A percentile compares a stretch with the other conserved stretches of the same genome.
phyloP scores from a whole-genome alignment of 2,329 filamentous ascomycete species.

The Aspergillus luchuensis region DNA sequence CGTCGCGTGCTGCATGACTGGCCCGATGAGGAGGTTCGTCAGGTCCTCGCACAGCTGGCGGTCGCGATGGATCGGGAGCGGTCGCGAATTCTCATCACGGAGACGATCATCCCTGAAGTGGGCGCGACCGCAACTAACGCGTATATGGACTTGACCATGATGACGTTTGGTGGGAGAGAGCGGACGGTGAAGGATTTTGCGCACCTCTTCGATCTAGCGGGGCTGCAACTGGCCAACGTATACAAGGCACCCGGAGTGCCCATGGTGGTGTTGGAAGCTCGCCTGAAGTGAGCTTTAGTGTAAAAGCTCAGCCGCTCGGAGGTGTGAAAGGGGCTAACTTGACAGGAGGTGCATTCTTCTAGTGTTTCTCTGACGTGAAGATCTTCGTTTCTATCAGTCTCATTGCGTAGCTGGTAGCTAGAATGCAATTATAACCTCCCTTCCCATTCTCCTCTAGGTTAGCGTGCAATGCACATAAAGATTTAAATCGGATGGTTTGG shows the following conservation, averaged over 20 bases:
- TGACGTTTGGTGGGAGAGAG: neutral
- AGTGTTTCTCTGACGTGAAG: too few species aligned
- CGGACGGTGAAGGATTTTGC: slow-evolving; percentile 3
- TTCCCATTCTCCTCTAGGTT: too few species aligned
- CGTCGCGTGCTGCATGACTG: slow-evolving; percentile 38
- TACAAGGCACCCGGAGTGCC: neutral
- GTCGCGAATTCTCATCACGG: slow-evolving; percentile 28
- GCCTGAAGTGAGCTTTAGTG: neutral
- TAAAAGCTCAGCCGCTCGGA: neutral
- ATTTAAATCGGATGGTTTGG: too few species aligned
- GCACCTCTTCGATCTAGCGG: neutral
- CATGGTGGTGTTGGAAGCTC: slow-evolving; percentile 1
- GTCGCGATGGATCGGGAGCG: slow-evolving; percentile 24
- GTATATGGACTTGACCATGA: slow-evolving; percentile 5
- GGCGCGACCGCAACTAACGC: slow-evolving; percentile 4
- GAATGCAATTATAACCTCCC: too few species aligned
- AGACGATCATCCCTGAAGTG: slow-evolving; percentile 29
- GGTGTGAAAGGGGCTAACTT: too few species aligned
- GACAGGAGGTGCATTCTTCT: too few species aligned
- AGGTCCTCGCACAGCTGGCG: slow-evolving; percentile 26
- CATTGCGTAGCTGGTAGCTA: too few species aligned
- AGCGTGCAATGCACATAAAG: too few species aligned
- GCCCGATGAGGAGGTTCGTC: slow-evolving; percentile 15
- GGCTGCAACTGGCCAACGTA: neutral
- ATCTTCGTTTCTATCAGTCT: too few species aligned